Conservation (phyloP, 2,329 filamentous ascomycete genomes). For the Canariomyces notabilis region DNA sequence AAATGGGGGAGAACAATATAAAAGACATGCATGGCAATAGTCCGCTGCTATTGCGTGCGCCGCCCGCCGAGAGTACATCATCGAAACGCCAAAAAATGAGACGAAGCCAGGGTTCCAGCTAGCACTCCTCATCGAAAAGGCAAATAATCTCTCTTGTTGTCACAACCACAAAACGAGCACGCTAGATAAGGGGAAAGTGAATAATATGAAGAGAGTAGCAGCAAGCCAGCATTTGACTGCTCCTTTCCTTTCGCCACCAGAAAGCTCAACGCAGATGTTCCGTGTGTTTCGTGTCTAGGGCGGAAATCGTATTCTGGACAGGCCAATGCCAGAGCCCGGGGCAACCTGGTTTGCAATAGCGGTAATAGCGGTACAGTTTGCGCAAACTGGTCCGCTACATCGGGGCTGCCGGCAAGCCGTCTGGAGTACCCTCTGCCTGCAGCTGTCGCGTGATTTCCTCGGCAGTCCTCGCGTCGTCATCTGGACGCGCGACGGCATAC, state of each 20-base stretch:
- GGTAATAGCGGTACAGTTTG: background rate
- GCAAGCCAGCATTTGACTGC: background rate
- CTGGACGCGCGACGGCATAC: conserved; percentile 31
- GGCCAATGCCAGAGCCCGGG: background rate
- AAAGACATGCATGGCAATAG: background rate
- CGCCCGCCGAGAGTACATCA: background rate
- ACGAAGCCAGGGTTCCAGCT: background rate
- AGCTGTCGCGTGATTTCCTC: conserved; percentile 54
- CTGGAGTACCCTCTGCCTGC: conserved; percentile 34
- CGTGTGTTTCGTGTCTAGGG: background rate
- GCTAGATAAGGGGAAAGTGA: background rate
- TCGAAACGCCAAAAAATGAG: background rate
- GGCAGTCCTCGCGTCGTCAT: conserved; percentile 42
- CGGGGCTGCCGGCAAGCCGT: conserved; percentile 24
- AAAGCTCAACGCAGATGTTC: background rate
- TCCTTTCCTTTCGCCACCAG: background rate
- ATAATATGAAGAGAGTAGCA: background rate
- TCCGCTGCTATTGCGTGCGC: background rate
- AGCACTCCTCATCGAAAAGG: background rate
- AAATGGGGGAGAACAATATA: background rate
- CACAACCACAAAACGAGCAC: background rate
- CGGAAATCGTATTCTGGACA: background rate
- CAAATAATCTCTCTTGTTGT: background rate
- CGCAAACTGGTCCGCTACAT: conserved; percentile 27
- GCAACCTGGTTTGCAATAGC: background rate